Evolutionary conservation across 257 asterid species (phyloP).

Genomic region (Petunia secreta): DNA sequence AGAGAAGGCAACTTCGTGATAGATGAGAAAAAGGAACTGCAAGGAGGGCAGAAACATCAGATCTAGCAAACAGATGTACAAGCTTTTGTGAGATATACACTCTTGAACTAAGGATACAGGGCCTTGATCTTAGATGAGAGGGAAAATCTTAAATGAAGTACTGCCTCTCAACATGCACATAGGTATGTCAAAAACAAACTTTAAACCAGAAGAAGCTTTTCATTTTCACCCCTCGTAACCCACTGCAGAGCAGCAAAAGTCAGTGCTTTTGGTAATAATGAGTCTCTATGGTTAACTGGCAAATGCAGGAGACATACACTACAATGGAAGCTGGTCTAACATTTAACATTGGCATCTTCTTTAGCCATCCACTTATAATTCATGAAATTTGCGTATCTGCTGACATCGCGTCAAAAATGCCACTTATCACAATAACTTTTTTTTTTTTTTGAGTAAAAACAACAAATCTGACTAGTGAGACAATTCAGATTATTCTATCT

Average conservation of each 20-base stretch:
- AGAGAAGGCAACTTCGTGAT: background rate
- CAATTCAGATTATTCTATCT: background rate
- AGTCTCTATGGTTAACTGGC: slow-evolving; percentile 8
- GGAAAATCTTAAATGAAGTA: background rate
- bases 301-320: slow-evolving; percentile 15
- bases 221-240: background rate
- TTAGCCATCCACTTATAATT: background rate
- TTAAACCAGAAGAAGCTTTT: slow-evolving; percentile 8
- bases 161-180: background rate
- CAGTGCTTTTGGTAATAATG: background rate
- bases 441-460: background rate
- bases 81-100: background rate
- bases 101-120: slow-evolving; percentile 2
- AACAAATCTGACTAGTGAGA: slow-evolving; percentile 14
- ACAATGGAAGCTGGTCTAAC: background rate
- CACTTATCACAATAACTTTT: background rate
- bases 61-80: background rate
- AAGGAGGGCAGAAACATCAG: background rate
- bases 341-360: background rate
- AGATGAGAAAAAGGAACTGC: background rate
- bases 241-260: background rate
- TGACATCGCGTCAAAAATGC: background rate
- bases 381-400: slow-evolving; percentile 13
- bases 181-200: background rate
- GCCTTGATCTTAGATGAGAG: background rate